Evolutionary conservation across 768 basidiomycete genomes (phyloP), one percentile per base, ranked within the genome.

Genomic region (Auricularia auricula-judae): DNA sequence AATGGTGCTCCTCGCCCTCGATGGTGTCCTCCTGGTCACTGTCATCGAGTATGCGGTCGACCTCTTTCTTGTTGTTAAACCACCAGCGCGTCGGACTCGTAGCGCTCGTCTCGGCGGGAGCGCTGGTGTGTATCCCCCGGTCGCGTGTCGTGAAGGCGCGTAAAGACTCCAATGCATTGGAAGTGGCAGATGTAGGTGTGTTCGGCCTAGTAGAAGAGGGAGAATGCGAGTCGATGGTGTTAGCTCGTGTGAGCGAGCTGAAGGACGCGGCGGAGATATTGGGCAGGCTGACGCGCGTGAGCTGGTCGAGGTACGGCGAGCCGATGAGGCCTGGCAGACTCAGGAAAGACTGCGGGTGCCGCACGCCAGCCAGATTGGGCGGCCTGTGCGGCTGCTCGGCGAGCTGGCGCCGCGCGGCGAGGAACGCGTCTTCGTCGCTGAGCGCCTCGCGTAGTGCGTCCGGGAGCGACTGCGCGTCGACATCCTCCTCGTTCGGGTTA

Each of bases 21-120:
- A 78, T 73, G 3, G 82, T 80, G 4, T 78, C 79, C 3, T 78
- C 76, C 53, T 79, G 77, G 70, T 88, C 86, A 33, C 84, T 81
- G 51, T 85, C 80, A 23, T 76, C 71, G 35, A 84, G 74, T 39
- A 86, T 75, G 7, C 72, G 64, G 64, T 83, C 77, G 10, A 80
- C 75, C 58, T 75, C 71, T 18, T 76, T 75, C 66, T 81, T 84
- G 62, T 76, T 76, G 34, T 84, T 59, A 68, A 81, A 82, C 81
- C 82, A 87, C 82, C 84, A 81, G 70, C 74, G 33, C 53, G 43
- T 39, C 34, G 62, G 39, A 8, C 29, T 58, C 4, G 59, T 34
- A 18, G 51, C 35, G 44, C 33, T 34, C 33, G 21, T 62, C 36
- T 66, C 42, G 36, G 42, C 43, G 18, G 64, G 10, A 4, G 35